Evolutionary conservation across 2,329 filamentous ascomycete genomes (phyloP), one percentile per base, ranked within the genome.

Genomic region (Lachnellula arida): DNA sequence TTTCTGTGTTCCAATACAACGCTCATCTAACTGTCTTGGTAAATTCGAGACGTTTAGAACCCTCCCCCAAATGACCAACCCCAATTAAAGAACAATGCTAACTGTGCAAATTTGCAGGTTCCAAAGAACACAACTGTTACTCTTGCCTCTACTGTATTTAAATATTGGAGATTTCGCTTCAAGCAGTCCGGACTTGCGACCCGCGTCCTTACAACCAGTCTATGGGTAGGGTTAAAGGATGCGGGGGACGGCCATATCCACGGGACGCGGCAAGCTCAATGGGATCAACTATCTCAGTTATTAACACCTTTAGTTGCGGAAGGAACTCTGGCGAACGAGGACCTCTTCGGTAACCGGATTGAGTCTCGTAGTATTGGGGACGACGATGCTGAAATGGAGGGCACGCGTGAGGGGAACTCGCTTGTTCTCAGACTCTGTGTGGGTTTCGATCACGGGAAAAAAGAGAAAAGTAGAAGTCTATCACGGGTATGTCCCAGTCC

Each of bases 141-240:
- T 22, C 40, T 57, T 12, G 46, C 50, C 5, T 49, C 55, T 37
- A 46, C 50, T 39, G 40, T 57, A 22, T 57, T 57, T 46, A 32
- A 39, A 37, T 57, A 53, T 37, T 57, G 55, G 55, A 57, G 55
- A 53, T 39, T 40, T 17, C 23, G 19, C 17, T 44, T 53, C 17
- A 50, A 57, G 25, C 39, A 15, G 7, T 28, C 7, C 25, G 25
- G 25, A 28, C 25, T 28, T 8, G 25, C 25, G 7, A 28, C 25
- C 7, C 25, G 25, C 25, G 7, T 28, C 25, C 6, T 8, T 6
- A 8, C 25, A 28, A 28, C 25, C 25, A 28, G 25, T 28, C 25
- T 28, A 28, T 57, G 50, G 49, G 35, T 40, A 25, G 37, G 28
- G 2, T 44, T 57, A 11, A 22, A 28, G 17, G 19, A 53, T 25